Evolutionary conservation across 2,329 filamentous ascomycete species (phyloP), one percentile per base, ranked within the genome.

Genomic region (Colletotrichum higginsianum): DNA sequence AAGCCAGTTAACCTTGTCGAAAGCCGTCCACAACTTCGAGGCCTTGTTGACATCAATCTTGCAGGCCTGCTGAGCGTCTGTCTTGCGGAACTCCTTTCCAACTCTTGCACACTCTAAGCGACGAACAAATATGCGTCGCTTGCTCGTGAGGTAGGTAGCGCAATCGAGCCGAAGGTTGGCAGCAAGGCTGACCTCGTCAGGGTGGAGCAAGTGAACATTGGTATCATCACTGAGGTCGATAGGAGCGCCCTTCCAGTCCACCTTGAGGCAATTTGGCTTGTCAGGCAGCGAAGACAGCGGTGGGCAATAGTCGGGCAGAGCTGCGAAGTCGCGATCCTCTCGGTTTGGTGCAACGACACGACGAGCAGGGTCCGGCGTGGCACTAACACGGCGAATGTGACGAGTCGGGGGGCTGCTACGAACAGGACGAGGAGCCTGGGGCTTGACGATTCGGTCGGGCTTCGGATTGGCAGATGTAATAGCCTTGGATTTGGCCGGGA

Each of bases 31-130:
- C 57, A 98, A 86, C 81, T 96, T 96, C 75, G 94, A 97, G 3
- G 95, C 94, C 86, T 98, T 98, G 86, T 98, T 98, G 80, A 98
- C 96, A 78, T 98, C 96, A 74, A 98, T 98, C 85, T 97, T 97
- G 88, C 94, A 97, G n/a, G 94, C 94, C 80, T 97, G 94, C 81
- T 98, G 96, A 6, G 95, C 94, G 79, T 98, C 94, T 1, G 96
- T 98, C 88, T 98, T 98, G 80, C 94, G 92, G 81, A 98, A 98
- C 78, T 95, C 93, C 82, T 97, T 96, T 79, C 89, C 88, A 46
- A 90, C 90, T 67, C 85, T 84, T 2, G 91, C 89, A 71, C 88
- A 89, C 61, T 92, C 89, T 44, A 96, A 88, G 50, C 94, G 90
- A 61, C 91, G 90, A 66, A 92, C 86, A 80, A 98, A 98, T 78